Base-by-base conservation (phyloP, 2,329 filamentous ascomycete species). In the Dryadomyces quercivorus region DNA sequence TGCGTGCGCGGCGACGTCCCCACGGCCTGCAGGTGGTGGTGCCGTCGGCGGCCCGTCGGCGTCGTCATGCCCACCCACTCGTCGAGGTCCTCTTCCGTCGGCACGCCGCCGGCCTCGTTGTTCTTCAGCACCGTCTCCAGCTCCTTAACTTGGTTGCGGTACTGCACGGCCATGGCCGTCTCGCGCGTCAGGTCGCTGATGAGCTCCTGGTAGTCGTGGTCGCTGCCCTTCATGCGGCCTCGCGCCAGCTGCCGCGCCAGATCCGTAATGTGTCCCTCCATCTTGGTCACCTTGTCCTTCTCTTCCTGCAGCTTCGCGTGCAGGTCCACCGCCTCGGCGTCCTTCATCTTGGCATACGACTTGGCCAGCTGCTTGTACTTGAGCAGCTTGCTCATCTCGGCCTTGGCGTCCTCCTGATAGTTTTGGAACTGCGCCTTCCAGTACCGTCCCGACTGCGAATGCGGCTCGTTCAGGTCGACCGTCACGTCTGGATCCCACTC, bases 361-460 rank as follows among this genome's bases (percentile, higher is more conserved):
- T 88, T 91, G 55, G 86, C 85, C 58, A 88, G 74, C 64, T 87
- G 81, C 71, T 90, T 88, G 73, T 90, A 91, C 64, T 81, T 81
- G 64, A 91, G 77, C 63, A 92, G 74, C 70, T 85, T 88, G 70
- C 83, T 82, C 74, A 90, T 84, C 66, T 91, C 85, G 46, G 75
- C 76, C 65, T 81, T 81, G 59, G 86, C 86, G 58, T 86, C 84
- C 47, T 80, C 75, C 50, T 87, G 82, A 63, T 91, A 92, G 54
- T 75, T 78, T 60, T 88, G 78, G 62, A 86, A 91, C 63, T 89
- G 80, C 22, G 80, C 76, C 68, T 91, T 91, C 87, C 87, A 92
- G 67, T 86, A 90, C 61, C 78, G 82, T 7, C 86, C 86, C 4
- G 86, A 89, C 56, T 85, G 78, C 2, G 86, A 88, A 59, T 82